Percentiles rank a stretch among this genome's conserved stretches.
These are phyloP conservation scores for Coccomyxa subellipsoidea DNA, from an alignment of 163 green algal species.

Conservation along the genomic window DNA sequence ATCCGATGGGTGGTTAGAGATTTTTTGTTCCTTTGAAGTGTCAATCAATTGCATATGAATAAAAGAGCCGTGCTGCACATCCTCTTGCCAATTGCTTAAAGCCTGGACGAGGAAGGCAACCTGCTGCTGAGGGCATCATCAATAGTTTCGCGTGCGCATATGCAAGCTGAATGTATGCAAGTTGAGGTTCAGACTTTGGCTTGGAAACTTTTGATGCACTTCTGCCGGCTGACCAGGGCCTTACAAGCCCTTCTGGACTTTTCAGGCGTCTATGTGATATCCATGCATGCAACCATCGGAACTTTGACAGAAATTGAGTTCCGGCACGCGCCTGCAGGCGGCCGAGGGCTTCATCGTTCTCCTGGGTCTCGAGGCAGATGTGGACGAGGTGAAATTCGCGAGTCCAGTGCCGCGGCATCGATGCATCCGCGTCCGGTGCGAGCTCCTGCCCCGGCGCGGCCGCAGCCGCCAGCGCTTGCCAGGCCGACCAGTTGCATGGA, in stretches of 20 bases:
- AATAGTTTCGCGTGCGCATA: neutral
- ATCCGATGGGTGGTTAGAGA: slow-evolving; percentile 31
- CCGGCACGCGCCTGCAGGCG: slow-evolving; percentile 57
- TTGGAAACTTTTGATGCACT: too few species aligned
- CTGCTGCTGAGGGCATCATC: neutral
- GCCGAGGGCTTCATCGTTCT: slow-evolving; percentile 72
- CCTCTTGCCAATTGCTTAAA: slow-evolving; percentile 63
- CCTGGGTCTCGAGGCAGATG: slow-evolving; percentile 62
- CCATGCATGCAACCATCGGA: too few species aligned
- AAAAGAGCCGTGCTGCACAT: slow-evolving; percentile 59
- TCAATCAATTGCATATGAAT: slow-evolving; percentile 80
- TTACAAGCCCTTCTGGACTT: too few species aligned
- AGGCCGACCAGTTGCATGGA: slow-evolving; percentile 83
- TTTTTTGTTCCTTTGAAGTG: slow-evolving; percentile 57
- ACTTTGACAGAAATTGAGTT: too few species aligned
- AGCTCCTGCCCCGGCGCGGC: slow-evolving; percentile 37
- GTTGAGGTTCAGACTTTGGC: too few species aligned
- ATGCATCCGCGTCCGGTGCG: slow-evolving; percentile 15
- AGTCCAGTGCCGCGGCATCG: slow-evolving; percentile 70
- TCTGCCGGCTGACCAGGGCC: too few species aligned
- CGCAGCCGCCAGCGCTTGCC: slow-evolving; percentile 63
- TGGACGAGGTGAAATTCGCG: slow-evolving; percentile 67
- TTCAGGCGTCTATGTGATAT: too few species aligned
- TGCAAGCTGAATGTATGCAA: too few species aligned
- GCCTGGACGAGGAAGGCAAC: slow-evolving; percentile 33